phyloP scores from a whole-genome alignment of 257 asterid genomes.

The Vinca minor region DNA sequence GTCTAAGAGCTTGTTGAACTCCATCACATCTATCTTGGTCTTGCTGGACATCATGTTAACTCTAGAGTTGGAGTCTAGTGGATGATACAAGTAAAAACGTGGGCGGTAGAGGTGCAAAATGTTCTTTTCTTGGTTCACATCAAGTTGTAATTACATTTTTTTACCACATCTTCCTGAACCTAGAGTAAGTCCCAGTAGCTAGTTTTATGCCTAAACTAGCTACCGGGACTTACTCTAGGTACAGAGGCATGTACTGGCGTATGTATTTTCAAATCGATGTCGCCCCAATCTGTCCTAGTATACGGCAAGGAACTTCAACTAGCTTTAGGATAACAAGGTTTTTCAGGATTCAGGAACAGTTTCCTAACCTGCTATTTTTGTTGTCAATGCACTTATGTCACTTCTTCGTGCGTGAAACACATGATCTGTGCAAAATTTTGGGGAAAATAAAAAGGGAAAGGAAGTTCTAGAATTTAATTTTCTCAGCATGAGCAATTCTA shows the following conservation, averaged over 20 bases:
- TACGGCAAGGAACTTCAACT: not conserved
- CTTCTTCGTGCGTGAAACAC: not conserved
- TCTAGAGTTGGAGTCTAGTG: no score
- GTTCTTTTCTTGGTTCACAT: not conserved
- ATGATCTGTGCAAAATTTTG: not conserved
- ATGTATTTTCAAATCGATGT: no score
- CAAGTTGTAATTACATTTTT: not conserved
- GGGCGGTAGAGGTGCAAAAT: not conserved
- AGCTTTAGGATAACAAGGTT: not conserved
- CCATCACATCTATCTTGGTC: not conserved
- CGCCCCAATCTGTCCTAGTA: no score
- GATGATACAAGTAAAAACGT: no score
- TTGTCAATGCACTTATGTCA: not conserved
- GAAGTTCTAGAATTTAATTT: not conserved
- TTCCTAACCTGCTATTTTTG: constrained; percentile 1
- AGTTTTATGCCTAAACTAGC: no score
- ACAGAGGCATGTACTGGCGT: no score
- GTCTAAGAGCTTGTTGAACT: not conserved
- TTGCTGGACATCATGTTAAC: not conserved
- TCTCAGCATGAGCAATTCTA: not conserved
- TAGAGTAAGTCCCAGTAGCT: no score
- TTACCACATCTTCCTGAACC: no score
- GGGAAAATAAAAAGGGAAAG: not conserved
- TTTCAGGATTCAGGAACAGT: not conserved
- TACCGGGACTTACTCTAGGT: no score